Evolutionary conservation across 1,284 basidiomycete genomes (phyloP).

Genomic region (Sanguinoderma infundibulare): DNA sequence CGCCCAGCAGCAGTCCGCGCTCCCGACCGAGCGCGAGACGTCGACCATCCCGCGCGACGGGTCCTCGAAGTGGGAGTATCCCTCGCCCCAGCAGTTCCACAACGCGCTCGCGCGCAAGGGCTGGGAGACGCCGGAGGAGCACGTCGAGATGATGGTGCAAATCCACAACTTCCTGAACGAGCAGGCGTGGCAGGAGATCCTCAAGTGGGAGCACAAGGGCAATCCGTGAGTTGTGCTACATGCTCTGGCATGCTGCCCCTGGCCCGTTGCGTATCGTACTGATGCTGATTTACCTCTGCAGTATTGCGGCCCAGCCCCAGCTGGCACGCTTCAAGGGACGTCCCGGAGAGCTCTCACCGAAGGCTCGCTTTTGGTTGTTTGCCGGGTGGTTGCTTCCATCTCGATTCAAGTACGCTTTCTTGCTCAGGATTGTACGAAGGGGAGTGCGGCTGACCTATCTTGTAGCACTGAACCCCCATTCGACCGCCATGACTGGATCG

Average conservation of each 20-base stretch:
- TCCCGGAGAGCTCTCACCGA: conserved; percentile 88
- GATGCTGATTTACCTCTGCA: conserved; percentile 16
- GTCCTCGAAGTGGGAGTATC: conserved; percentile 87
- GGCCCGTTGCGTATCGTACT: not conserved
- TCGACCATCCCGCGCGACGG: conserved; percentile 88
- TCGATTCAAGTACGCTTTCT: conserved; percentile 79
- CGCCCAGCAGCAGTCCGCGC: conserved; percentile 56
- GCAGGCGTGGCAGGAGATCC: conserved; percentile 93
- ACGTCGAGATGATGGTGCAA: conserved; percentile 96
- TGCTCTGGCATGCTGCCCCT: not conserved
- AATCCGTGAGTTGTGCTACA: conserved; percentile 47
- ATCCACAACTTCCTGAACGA: conserved; percentile 99
- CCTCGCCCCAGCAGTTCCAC: conserved; percentile 98
- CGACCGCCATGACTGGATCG: conserved; percentile 98
- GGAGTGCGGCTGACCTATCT: conserved; percentile 3
- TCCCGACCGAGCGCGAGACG: conserved; percentile 78
- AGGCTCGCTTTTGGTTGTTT: conserved; percentile 86
- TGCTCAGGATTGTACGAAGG: not conserved
- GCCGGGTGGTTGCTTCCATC: conserved; percentile 89
- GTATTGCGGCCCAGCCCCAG: conserved; percentile 54
- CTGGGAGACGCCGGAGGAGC: conserved; percentile 97
- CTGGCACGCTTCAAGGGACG: conserved; percentile 89
- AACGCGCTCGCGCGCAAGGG: conserved; percentile 97
- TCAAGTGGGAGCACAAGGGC: conserved; percentile 88
- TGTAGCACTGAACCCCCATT: conserved; percentile 89